Conservation (phyloP, 306 rosid genomes). For the Hippophae rhamnoides region DNA sequence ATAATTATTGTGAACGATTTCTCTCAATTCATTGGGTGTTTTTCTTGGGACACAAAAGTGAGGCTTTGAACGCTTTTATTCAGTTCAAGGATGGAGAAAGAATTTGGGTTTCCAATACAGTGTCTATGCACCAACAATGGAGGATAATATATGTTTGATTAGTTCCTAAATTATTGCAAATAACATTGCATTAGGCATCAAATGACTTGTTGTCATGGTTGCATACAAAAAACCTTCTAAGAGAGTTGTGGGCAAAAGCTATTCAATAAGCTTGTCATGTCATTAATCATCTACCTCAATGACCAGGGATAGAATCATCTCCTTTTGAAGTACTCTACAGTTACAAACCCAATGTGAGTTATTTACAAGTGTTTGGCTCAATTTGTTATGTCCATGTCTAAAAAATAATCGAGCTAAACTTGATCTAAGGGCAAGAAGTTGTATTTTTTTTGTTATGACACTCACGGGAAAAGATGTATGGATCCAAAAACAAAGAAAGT, state of each 20-base stretch:
- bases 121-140: background rate
- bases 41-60: background rate
- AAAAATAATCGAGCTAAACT: background rate
- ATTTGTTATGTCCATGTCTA: constrained; percentile 3
- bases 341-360: constrained; percentile 7
- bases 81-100: background rate
- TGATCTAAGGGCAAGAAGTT: background rate
- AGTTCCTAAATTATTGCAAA: background rate
- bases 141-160: background rate
- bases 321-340: constrained; percentile 2
- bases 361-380: constrained; percentile 7
- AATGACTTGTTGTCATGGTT: constrained; percentile 9
- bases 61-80: background rate
- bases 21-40: background rate
- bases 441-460: constrained; percentile 5
- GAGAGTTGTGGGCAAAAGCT: constrained; percentile 1
- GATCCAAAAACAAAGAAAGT: constrained; percentile 1
- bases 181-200: background rate
- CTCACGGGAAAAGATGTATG: constrained; percentile 3
- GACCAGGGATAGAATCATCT: constrained; percentile 4
- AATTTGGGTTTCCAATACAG: background rate
- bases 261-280: constrained; percentile 1
- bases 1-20: constrained; percentile 3
- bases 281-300: constrained; percentile 5
- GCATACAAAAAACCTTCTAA: constrained; percentile 5